These are phyloP conservation scores for Pecoramyces ruminantium DNA, from an alignment of 192 early-diverging fungal species.

Conservation along the genomic window DNA sequence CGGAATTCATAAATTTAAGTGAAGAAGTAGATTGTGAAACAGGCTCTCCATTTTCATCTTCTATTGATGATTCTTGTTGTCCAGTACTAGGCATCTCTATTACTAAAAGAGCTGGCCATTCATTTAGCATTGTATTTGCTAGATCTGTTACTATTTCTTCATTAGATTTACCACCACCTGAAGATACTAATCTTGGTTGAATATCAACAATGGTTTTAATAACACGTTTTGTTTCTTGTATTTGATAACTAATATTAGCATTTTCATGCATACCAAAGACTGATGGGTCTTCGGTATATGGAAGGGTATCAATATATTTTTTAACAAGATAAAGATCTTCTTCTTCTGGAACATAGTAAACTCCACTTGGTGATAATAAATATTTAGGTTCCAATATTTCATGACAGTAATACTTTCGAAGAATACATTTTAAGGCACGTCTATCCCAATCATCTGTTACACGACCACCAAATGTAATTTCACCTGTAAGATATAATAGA, in stretches of 20 bases:
- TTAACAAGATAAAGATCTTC: constrained; percentile 22
- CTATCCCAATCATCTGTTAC: constrained; percentile 49
- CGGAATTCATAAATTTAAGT: neutral
- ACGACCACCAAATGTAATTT: constrained; percentile 45
- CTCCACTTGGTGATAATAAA: constrained; percentile 25
- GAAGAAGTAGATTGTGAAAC: neutral
- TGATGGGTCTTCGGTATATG: constrained; percentile 39
- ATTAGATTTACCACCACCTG: constrained; percentile 14
- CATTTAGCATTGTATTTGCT: constrained; percentile 23
- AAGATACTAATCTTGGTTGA: constrained; percentile 28
- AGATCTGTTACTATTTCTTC: constrained; percentile 32
- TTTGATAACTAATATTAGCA: constrained; percentile 44
- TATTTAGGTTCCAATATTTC: constrained; percentile 26
- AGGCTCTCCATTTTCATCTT: neutral
- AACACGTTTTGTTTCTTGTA: constrained; percentile 33
- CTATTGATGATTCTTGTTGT: constrained; percentile 1
- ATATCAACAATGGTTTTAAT: constrained; percentile 36
- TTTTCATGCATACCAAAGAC: constrained; percentile 52
- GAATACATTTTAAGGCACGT: constrained; percentile 26
- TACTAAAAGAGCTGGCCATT: constrained; percentile 19
- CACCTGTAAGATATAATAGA: constrained; percentile 21
- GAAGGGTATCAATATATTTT: constrained; percentile 30
- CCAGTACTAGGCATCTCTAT: constrained; percentile 15
- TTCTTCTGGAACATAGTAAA: constrained; percentile 37
- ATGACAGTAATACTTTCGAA: constrained; percentile 28